Evolutionary conservation across 176 grass and related monocot genomes (phyloP).

Genomic region (Urochloa ruziziensis): DNA sequence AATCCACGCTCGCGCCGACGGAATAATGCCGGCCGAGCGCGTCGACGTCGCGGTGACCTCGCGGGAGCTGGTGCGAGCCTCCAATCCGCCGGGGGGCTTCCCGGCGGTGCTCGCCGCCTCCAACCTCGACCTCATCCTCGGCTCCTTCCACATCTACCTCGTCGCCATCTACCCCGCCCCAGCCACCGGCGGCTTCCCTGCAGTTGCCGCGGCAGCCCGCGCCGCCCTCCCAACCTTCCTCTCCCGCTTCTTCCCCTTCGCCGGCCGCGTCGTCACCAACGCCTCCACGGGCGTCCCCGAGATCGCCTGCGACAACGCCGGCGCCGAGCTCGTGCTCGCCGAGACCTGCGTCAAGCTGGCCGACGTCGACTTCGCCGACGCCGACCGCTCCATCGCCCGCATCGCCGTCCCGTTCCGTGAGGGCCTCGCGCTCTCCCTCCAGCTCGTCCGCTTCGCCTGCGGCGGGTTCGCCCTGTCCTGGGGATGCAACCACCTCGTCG

Average conservation of each 20-base stretch:
- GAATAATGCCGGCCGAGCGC: conserved; percentile 7
- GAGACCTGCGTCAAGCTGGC: conserved; percentile 12
- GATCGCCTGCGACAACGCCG: conserved; percentile 51
- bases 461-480: conserved; percentile 69
- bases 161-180: conserved; percentile 36
- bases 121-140: conserved; percentile 58
- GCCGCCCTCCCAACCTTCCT: conserved; percentile 40
- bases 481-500: conserved; percentile 61
- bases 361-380: conserved; percentile 53
- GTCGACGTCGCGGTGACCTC: conserved; percentile 16
- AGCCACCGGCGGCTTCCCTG: conserved; percentile 17
- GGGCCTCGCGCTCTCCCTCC: conserved; percentile 61
- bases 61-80: conserved; percentile 35
- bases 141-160: conserved; percentile 51
- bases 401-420: conserved; percentile 44
- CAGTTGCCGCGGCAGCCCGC: conserved; percentile 1
- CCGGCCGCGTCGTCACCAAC: conserved; percentile 29
- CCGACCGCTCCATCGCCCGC: conserved; percentile 30
- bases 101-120: conserved; percentile 37
- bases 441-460: conserved; percentile 64
- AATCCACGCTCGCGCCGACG: neutral
- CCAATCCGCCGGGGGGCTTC: conserved; percentile 21
- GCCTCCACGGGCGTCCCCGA: conserved; percentile 24
- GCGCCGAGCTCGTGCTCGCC: conserved; percentile 70
- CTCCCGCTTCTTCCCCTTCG: conserved; percentile 51